Percentiles rank a stretch among this genome's conserved stretches.
Evolutionary conservation across 257 asterid genomes (phyloP).

Genomic region (Solanum microdontum): DNA sequence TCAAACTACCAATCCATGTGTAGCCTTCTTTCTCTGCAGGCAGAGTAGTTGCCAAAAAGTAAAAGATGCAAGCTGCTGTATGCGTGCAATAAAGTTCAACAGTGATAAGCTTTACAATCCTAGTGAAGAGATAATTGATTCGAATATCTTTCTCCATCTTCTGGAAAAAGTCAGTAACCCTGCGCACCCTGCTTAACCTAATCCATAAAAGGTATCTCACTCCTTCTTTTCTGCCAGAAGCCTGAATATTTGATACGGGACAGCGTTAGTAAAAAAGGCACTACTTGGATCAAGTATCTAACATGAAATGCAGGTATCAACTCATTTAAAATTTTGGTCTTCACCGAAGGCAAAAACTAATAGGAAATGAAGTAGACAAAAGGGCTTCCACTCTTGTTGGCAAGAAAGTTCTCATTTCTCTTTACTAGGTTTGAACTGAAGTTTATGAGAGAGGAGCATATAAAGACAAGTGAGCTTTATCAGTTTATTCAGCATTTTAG

Average conservation of each 20-base stretch:
- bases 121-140: conserved; percentile 71
- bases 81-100: conserved; percentile 94
- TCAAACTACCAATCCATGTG: conserved; percentile 97
- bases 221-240: conserved; percentile 50
- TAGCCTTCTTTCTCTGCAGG: conserved; percentile 77
- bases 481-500: background rate
- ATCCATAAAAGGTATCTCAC: conserved; percentile 81
- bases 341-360: background rate
- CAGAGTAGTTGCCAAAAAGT: conserved; percentile 81
- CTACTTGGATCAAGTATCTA: background rate
- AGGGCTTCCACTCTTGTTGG: background rate
- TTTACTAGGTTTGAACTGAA: background rate
- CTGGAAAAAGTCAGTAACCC: conserved; percentile 45
- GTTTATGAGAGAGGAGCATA: background rate
- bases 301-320: background rate
- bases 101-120: conserved; percentile 65
- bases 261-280: background rate
- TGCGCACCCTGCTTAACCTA: conserved; percentile 75
- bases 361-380: background rate
- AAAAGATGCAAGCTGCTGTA: conserved; percentile 95
- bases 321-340: background rate
- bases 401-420: background rate
- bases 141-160: conserved; percentile 84
- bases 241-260: conserved; percentile 22
- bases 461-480: background rate